Evolutionary conservation across 306 rosid genomes (phyloP).

Genomic region (Prunus salicina): DNA sequence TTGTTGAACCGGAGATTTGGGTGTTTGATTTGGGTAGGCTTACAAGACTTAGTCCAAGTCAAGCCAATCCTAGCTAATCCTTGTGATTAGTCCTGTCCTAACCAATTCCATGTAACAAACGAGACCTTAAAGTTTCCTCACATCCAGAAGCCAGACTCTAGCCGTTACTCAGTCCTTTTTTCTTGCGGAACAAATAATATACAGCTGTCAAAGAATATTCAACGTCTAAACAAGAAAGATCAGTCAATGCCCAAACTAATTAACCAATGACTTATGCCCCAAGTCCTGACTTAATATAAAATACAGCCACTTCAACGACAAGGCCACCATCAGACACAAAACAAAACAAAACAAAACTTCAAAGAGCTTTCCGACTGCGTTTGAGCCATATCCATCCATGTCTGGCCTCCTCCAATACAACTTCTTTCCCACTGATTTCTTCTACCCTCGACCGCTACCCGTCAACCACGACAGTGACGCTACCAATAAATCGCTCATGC

Average conservation of each 20-base stretch:
- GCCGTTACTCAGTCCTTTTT: background rate
- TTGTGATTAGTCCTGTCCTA: too few relatives aligned
- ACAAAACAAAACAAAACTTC: background rate
- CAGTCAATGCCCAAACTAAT: background rate
- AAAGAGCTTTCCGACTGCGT: background rate
- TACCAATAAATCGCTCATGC: background rate
- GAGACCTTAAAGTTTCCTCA: too few relatives aligned
- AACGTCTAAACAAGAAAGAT: background rate
- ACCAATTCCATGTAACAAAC: too few relatives aligned
- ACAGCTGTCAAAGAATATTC: background rate
- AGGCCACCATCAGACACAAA: background rate
- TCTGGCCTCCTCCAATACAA: background rate
- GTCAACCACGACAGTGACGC: background rate
- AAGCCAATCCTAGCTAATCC: too few relatives aligned
- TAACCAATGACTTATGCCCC: background rate
- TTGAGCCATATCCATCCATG: background rate
- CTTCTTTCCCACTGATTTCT: background rate
- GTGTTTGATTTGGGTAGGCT: too few relatives aligned
- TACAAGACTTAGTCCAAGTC: too few relatives aligned
- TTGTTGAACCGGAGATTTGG: too few relatives aligned
- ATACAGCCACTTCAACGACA: background rate
- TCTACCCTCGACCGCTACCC: background rate
- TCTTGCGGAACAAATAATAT: background rate
- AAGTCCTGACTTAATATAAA: background rate
- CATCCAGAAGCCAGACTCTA: background rate